Evolutionary conservation across 139 green algal species (phyloP), one percentile per base, ranked within the genome.

Genomic region (Yamagishiella unicocca): DNA sequence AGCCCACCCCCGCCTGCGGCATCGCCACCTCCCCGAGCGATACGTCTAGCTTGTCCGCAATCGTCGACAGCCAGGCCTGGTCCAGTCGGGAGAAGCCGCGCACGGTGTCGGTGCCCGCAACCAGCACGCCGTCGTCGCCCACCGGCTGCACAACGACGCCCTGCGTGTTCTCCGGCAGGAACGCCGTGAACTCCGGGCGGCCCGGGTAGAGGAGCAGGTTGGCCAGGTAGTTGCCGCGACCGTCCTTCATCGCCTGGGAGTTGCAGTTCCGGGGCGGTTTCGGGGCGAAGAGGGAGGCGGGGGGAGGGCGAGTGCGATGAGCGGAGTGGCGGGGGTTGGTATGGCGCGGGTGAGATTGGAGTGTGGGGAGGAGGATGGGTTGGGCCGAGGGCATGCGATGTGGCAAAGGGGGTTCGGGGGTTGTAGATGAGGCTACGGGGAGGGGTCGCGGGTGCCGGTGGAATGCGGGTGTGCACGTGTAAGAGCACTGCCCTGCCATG

Each of bases 131-230:
- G 19, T 86, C n/a, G 1, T 87, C 84, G 22, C 94, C 95, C 54
- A 97, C 68, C 0, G 96, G 96, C 88, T 96, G 92, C 43, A 98
- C 87, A 61, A 96, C 81, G 5, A 96, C 92, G 1, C 92, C 94
- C 79, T 97, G 67, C 9, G 90, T 96, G 87, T 95, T 95, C 38
- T 93, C 84, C 14, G 96, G 96, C 45, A 98, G 89, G 82, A 95
- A 97, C 31, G 72, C 50, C 1, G 88, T 89, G 84, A 98, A 97
- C 87, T 98, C 96, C 7, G 93, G 29, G 4, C 95, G 89, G 0
- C 96, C 96, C 50, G 96, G 97, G 84, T 98, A 99, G 0, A 98
- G 92, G 22, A 91, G 82, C 29, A 99, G 92, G 88, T 99, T 99
- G 64, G 97, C 95, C 35, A 99, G 91, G 91, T 98, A 99, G 91